Percentiles rank a stretch among this genome's conserved stretches.
phyloP scores from a whole-genome alignment of 1,284 basidiomycete genomes.

The Cutaneotrichosporon mucoides region DNA sequence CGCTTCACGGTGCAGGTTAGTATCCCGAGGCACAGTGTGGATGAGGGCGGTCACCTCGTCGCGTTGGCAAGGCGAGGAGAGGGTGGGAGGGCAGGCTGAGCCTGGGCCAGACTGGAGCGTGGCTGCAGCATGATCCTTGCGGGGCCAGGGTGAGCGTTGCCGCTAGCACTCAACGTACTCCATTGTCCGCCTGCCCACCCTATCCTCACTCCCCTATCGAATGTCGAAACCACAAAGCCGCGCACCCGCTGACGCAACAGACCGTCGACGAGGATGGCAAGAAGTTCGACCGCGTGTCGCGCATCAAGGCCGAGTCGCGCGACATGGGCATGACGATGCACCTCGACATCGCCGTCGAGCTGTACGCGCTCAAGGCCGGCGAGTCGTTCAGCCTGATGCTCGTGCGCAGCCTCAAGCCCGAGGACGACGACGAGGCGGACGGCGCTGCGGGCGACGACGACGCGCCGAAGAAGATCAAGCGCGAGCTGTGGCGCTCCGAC shows the following conservation, averaged over 20 bases:
- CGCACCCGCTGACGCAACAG: conserved; percentile 14
- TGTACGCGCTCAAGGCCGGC: conserved; percentile 66
- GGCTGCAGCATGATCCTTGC: no score
- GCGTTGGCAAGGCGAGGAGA: no score
- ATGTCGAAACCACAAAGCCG: no score
- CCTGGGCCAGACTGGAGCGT: no score
- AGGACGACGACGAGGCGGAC: conserved; percentile 55
- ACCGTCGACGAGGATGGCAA: conserved; percentile 85
- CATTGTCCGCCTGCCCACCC: no score
- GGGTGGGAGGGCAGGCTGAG: no score
- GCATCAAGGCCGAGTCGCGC: conserved; percentile 74
- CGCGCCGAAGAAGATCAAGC: conserved; percentile 67
- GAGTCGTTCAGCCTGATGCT: conserved; percentile 82
- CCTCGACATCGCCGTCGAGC: conserved; percentile 84
- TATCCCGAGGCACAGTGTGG: neutral
- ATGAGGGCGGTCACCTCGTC: no score
- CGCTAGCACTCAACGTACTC: no score
- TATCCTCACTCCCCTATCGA: no score
- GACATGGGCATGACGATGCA: conserved; percentile 86
- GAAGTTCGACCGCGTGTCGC: conserved; percentile 66
- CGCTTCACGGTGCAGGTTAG: conserved; percentile 71
- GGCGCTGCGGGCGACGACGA: conserved; percentile 48
- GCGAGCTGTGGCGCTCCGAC: conserved; percentile 73
- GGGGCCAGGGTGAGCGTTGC: no score
- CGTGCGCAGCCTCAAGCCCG: conserved; percentile 68